These are phyloP conservation scores for Cinnamomum micranthum DNA, from an alignment of 164 flowering plant genomes.

Conservation along the genomic window DNA sequence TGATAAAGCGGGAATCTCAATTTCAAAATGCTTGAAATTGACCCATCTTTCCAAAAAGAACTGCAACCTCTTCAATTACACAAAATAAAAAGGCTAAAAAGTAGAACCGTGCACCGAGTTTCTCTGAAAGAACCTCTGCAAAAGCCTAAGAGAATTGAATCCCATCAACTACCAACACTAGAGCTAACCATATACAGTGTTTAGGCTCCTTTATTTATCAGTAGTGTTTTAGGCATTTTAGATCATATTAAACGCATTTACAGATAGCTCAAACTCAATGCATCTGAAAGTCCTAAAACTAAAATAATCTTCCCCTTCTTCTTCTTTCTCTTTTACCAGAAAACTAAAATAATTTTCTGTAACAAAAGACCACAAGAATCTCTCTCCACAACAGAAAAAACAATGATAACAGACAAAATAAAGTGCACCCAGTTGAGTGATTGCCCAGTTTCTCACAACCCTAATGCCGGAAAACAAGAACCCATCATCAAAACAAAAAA, in stretches of 20 bases:
- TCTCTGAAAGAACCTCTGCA: not conserved
- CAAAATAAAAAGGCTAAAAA: too few relatives aligned
- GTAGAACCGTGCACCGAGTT: too few relatives aligned
- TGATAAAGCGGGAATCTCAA: too few relatives aligned
- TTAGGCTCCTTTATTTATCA: not conserved
- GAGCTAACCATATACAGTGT: not conserved
- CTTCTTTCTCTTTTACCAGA: not conserved
- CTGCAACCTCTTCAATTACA: too few relatives aligned
- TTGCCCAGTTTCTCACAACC: not conserved
- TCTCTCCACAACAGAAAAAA: not conserved
- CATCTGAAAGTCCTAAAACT: not conserved
- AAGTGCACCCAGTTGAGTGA: not conserved
- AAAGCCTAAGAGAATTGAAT: not conserved
- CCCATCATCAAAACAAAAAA: not conserved
- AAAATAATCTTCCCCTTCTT: too few relatives aligned
- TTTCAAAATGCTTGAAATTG: too few relatives aligned
- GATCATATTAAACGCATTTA: not conserved
- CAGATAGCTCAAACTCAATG: not conserved
- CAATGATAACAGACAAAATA: not conserved
- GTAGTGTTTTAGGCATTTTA: not conserved
- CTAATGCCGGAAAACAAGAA: not conserved
- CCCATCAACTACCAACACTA: not conserved
- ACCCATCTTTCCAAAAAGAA: too few relatives aligned
- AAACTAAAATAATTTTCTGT: not conserved
- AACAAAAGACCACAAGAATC: not conserved